These are phyloP conservation scores for Borovskyia barvae DNA, from an alignment of 208 protist species.

Conservation along the genomic window DNA sequence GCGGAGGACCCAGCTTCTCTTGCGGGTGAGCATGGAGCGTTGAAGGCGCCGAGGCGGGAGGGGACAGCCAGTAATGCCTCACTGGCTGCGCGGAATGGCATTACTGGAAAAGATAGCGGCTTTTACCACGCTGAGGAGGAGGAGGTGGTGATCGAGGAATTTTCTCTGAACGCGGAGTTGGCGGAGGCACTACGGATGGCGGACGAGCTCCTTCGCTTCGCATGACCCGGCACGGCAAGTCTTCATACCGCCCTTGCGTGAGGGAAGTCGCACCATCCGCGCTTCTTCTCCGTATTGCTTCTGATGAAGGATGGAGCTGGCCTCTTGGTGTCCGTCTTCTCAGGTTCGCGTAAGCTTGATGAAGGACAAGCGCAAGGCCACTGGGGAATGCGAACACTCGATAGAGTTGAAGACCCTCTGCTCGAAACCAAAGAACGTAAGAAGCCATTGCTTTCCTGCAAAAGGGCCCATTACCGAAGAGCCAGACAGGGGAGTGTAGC, in stretches of 20 bases:
- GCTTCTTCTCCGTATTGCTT: neutral
- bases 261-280: neutral
- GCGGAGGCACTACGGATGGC: conserved; percentile 74
- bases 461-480: too few species aligned
- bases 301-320: too few species aligned
- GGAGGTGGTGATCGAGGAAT: conserved; percentile 12
- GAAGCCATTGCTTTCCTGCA: too few species aligned
- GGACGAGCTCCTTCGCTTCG: conserved; percentile 65
- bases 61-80: neutral
- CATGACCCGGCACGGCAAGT: conserved; percentile 8
- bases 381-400: too few species aligned
- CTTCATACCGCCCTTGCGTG: too few species aligned
- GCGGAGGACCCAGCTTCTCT: conserved; percentile 7
- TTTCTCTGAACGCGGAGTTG: conserved; percentile 36
- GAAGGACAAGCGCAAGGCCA: too few species aligned
- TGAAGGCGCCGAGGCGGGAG: neutral
- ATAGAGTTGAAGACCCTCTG: too few species aligned
- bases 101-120: neutral
- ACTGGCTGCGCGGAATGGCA: neutral
- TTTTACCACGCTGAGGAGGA: conserved; percentile 19
- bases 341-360: too few species aligned
- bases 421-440: too few species aligned
- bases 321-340: too few species aligned
- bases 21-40: neutral
- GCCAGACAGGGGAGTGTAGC: too few species aligned